Base-by-base conservation (phyloP, 441 rosid species). In the Corymbia citriodora region DNA sequence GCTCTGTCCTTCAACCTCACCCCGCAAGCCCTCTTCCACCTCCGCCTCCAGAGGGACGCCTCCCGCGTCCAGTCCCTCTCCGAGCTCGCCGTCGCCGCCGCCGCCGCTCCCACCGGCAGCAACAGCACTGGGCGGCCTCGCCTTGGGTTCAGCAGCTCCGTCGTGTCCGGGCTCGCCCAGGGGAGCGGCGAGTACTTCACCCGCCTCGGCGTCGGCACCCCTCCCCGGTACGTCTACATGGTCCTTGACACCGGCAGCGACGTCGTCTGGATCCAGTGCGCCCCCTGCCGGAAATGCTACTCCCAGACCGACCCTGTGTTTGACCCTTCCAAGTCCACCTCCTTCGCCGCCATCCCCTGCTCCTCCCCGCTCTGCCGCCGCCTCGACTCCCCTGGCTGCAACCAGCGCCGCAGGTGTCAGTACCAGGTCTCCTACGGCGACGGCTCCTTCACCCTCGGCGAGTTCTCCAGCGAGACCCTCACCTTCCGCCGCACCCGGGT, bases 141-240 rank as follows among this genome's bases (percentile, higher is more conserved):
- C 74, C 81, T 90, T 29, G 96, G 96, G 16, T 95, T 97, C 87
- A 97, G 99, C 90, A 97, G 99, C 90, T 94, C 96, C 9, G 95
- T 98, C 4, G 93, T 94, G 65, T 98, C 99, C 52, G 99, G 99
- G 18, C 96, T 98, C 21, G 92, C 99, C 4, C 98, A 95, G 87
- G 99, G 99, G 21, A 96, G 98, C 88, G 99, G 99, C 10, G 99
- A 98, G 94, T 98, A 97, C 91, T 98, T 98, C 94, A 95, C 97
- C 90, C 95, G 99, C 92, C 88, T 98, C 33, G 99, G 99, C 40
- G 96, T 98, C 6, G 99, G 99, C 72, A 96, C 99, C 18, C 99
- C 99, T 48, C 93, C 97, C 52, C 95, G 92, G 88, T 94, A 96
- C 81, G 90, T 95, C 9, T 96, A 93, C 93, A 94, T 98, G 98